Conservation (phyloP, 2,329 filamentous ascomycete genomes). For the Septoria linicola region DNA sequence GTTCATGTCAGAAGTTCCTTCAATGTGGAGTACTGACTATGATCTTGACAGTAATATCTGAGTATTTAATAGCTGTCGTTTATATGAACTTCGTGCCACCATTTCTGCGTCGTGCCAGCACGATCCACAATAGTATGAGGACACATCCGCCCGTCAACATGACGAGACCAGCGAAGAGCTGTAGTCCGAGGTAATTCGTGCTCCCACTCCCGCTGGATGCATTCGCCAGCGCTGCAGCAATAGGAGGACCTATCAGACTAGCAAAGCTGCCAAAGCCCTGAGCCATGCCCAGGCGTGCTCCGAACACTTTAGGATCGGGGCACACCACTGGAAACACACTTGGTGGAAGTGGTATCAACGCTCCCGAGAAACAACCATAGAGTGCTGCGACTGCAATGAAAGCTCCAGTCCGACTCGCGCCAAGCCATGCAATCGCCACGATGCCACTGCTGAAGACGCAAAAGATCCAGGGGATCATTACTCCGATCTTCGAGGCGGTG, state of each 20-base stretch:
- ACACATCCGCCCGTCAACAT: constrained; percentile 32
- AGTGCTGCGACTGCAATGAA: constrained; percentile 47
- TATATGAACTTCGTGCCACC: constrained; percentile 25
- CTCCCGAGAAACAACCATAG: constrained; percentile 48
- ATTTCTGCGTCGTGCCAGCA: constrained; percentile 30
- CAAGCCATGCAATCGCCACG: constrained; percentile 58
- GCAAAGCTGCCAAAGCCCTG: constrained; percentile 47
- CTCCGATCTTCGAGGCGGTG: constrained; percentile 51
- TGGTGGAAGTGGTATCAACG: constrained; percentile 49
- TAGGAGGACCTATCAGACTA: constrained; percentile 47
- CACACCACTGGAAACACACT: constrained; percentile 46
- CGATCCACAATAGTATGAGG: constrained; percentile 29
- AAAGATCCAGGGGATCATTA: constrained; percentile 56
- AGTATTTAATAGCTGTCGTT: background rate
- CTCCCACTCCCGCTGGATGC: constrained; percentile 20
- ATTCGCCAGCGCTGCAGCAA: constrained; percentile 44
- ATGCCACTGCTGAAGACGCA: constrained; percentile 48
- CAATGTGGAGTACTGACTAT: too few species aligned
- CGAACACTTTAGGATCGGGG: constrained; percentile 47
- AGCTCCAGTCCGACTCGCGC: constrained; percentile 42
- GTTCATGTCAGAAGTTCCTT: too few species aligned
- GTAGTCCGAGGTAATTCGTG: constrained; percentile 32
- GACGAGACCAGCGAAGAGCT: constrained; percentile 34
- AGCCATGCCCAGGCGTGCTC: constrained; percentile 50
- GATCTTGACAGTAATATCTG: too few species aligned